Evolutionary conservation across 306 rosid species (phyloP), one percentile per base, ranked within the genome.

Genomic region (Pyrus bretschneideri): DNA sequence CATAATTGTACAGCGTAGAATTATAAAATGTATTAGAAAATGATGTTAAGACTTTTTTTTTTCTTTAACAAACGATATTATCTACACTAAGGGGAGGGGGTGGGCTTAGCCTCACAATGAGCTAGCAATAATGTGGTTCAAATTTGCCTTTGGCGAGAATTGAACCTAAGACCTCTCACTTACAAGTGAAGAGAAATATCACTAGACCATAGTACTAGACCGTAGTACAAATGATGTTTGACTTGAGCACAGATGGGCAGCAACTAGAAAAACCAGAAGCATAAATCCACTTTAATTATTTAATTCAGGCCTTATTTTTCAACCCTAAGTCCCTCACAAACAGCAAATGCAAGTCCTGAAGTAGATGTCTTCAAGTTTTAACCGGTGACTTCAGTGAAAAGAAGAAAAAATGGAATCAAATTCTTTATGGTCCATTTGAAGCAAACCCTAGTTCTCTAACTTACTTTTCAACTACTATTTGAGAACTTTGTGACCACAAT

Each of bases 41-140:
- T 57, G 35, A 66, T 83, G 49, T 72, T 80, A 83, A n/a, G 89
- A 81, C 83, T 76, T 35, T 35, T 35, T 35, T 35, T 35, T 1
- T 33, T 33, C 2, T 35, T 35, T 6, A 35, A 35, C 9, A 35
- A 35, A 35, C 40, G 0, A 35, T 6, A 35, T 35, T 35, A 35
- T 35, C 40, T 35, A 35, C 2, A 35, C 40, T 35, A 35, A 35
- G 40, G 40, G 40, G 40, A 35, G 40, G 40, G 40, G 40, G 8
- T 35, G 40, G 35, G 40, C 40, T 35, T 35, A 35, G 40, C 9
- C 9, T 35, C 40, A 35, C 9, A 35, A 35, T 35, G 40, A 35
- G 40, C 40, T 35, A 35, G 40, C 40, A 35, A 35, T 35, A 35
- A 35, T 35, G 40, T 6, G 40, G 9, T 35, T 35, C 40, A 35